A percentile compares a stretch with the other conserved stretches of the same genome.
phyloP scores from a whole-genome alignment of 2,329 filamentous ascomycete species.

The Leptographium wingfieldii region DNA sequence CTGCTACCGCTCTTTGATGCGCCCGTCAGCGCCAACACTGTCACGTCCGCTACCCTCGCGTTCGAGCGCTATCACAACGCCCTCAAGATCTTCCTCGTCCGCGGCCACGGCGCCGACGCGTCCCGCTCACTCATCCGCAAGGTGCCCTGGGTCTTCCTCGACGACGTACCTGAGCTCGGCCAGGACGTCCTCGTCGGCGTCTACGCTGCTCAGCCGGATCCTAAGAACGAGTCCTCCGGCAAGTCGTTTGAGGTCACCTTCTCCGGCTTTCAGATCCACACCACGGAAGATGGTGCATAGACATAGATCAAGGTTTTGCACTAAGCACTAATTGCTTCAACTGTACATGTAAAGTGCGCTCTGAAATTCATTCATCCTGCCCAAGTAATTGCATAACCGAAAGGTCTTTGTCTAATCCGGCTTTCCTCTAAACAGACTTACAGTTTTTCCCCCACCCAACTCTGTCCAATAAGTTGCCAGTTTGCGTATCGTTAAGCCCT shows the following conservation, averaged over 20 bases:
- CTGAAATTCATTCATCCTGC: too few relatives aligned
- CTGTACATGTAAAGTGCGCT: too few relatives aligned
- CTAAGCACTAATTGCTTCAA: too few relatives aligned
- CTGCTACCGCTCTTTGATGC: slow-evolving; percentile 8
- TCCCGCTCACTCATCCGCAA: slow-evolving; percentile 6
- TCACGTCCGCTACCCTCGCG: slow-evolving; percentile 1
- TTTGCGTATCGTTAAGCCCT: too few relatives aligned
- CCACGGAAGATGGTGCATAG: not conserved
- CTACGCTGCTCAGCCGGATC: slow-evolving; percentile 10
- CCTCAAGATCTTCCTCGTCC: slow-evolving; percentile 7
- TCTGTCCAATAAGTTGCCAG: too few relatives aligned
- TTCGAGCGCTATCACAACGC: slow-evolving; percentile 9
- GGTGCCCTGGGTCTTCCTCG: slow-evolving; percentile 12
- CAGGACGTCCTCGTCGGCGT: slow-evolving; percentile 7
- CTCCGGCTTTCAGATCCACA: not conserved
- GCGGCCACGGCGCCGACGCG: not conserved
- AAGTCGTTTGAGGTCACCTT: not conserved
- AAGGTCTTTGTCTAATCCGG: too few relatives aligned
- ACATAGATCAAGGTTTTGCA: not conserved
- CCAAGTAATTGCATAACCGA: too few relatives aligned
- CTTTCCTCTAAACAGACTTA: too few relatives aligned
- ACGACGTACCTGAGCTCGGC: slow-evolving; percentile 3
- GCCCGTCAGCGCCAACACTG: not conserved
- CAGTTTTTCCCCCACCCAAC: too few relatives aligned
- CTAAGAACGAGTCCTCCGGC: slow-evolving; percentile 5